Evolutionary conservation across 1,139 yeast genomes (phyloP).

Genomic region (Hemisphaericaspora xylanilytica): DNA sequence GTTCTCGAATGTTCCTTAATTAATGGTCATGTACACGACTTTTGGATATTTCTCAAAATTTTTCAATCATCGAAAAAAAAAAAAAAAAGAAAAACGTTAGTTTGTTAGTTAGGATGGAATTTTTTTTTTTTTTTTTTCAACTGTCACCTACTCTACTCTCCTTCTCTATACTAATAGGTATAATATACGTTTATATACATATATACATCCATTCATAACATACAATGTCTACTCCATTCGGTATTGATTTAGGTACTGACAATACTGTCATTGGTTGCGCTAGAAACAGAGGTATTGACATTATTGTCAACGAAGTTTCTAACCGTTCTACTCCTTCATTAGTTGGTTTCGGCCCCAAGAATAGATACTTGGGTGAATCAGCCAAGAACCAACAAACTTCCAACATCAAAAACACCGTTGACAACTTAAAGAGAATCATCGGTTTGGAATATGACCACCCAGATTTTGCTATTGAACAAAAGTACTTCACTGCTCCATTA

Average conservation of each 20-base stretch:
- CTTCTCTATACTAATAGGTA: neutral
- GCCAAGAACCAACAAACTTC: slow-evolving; percentile 97
- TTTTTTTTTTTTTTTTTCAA: slow-evolving; percentile 3
- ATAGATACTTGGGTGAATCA: slow-evolving; percentile 90
- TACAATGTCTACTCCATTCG: slow-evolving; percentile 77
- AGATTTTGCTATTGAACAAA: slow-evolving; percentile 71
- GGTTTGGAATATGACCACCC: slow-evolving; percentile 79
- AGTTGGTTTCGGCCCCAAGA: slow-evolving; percentile 88
- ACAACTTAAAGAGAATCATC: slow-evolving; percentile 86
- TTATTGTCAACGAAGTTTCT: slow-evolving; percentile 96
- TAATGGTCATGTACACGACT: slow-evolving; percentile 4
- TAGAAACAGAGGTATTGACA: slow-evolving; percentile 96
- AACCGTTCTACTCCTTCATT: slow-evolving; percentile 95
- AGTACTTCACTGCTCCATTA: slow-evolving; percentile 69
- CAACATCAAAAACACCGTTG: slow-evolving; percentile 93
- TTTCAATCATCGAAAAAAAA: neutral
- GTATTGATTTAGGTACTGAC: slow-evolving; percentile 96
- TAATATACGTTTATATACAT: neutral
- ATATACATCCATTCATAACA: neutral
- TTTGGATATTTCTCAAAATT: too few species aligned
- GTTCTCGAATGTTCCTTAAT: slow-evolving; percentile 4
- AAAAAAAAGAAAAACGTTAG: slow-evolving; percentile 1
- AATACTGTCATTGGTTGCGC: slow-evolving; percentile 96
- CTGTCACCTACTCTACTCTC: neutral
- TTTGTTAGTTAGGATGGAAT: neutral